These are phyloP conservation scores for Diaporthe batatas DNA, from an alignment of 2,329 filamentous ascomycete species.

Conservation along the genomic window DNA sequence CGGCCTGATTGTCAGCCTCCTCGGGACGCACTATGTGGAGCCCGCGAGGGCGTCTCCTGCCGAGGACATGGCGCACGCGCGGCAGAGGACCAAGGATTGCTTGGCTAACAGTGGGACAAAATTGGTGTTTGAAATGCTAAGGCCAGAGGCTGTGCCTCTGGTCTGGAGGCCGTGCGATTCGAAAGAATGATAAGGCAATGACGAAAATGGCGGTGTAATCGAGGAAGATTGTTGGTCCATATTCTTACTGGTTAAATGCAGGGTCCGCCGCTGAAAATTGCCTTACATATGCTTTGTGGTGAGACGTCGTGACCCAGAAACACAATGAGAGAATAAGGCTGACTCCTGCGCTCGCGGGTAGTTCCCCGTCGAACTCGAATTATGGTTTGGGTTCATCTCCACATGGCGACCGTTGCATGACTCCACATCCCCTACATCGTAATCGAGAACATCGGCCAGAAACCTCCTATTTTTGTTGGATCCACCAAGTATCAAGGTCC, in stretches of 20 bases:
- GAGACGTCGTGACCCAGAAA: background rate
- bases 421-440: background rate
- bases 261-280: background rate
- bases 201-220: background rate
- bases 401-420: background rate
- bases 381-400: background rate
- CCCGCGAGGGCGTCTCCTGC: background rate
- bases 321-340: background rate
- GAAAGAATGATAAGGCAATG: background rate
- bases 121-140: background rate
- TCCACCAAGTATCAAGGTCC: background rate
- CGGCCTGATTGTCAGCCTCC: background rate
- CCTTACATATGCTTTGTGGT: background rate
- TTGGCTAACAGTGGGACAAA: background rate
- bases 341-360: background rate
- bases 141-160: background rate
- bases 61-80: background rate
- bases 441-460: background rate
- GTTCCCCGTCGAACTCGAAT: background rate
- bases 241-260: background rate
- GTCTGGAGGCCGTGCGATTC: background rate
- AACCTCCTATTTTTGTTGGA: background rate
- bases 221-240: background rate
- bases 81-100: background rate
- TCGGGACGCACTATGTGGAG: background rate